Evolutionary conservation across 2,329 filamentous ascomycete genomes (phyloP).

Genomic region (Helotiales sp.): DNA sequence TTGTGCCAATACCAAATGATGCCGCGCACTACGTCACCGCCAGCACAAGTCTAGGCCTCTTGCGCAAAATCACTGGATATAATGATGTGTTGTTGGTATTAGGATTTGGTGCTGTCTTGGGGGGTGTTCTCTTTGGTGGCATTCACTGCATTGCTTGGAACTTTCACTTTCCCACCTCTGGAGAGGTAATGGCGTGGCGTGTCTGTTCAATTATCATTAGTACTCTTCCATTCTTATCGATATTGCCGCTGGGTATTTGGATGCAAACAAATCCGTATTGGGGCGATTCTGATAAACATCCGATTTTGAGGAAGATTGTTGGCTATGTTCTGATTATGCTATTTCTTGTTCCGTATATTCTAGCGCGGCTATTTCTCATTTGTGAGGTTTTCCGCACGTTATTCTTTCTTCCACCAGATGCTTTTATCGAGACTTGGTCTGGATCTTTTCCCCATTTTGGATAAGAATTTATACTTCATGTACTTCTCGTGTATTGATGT

Average conservation of each 20-base stretch:
- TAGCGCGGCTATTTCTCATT: not conserved
- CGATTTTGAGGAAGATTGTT: not conserved
- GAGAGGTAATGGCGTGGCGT: constrained; percentile 3
- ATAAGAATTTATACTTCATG: too few relatives aligned
- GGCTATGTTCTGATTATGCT: not conserved
- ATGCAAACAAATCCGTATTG: too few relatives aligned
- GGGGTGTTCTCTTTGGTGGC: constrained; percentile 3
- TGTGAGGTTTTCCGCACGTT: not conserved
- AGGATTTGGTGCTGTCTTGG: not conserved
- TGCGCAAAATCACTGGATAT: not conserved
- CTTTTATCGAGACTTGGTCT: not conserved
- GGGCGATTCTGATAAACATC: too few relatives aligned
- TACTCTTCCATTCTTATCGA: not conserved
- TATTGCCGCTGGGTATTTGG: too few relatives aligned
- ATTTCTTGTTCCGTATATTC: not conserved
- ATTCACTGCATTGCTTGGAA: constrained; percentile 12
- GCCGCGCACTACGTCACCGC: not conserved
- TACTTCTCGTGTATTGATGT: too few relatives aligned
- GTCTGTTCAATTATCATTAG: not conserved
- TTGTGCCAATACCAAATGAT: not conserved
- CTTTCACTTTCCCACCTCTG: constrained; percentile 6
- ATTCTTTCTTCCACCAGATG: not conserved
- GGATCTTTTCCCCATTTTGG: not conserved
- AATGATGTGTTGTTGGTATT: not conserved
- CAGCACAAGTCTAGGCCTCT: too few relatives aligned